Conservation (phyloP, 2,329 filamentous ascomycete genomes). For the Dactylellina sp. region DNA sequence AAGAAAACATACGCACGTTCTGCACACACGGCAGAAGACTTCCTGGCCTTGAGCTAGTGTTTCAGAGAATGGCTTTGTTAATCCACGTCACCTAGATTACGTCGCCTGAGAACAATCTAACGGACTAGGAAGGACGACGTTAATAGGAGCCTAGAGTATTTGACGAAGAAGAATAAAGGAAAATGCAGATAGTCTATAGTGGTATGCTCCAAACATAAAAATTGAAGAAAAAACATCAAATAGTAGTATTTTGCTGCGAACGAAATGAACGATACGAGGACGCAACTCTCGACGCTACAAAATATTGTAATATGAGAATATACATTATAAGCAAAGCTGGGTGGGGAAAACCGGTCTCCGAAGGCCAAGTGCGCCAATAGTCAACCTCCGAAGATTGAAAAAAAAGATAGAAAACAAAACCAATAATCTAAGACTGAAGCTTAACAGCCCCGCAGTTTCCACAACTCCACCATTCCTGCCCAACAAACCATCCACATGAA, state of each 20-base stretch:
- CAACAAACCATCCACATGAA: slow-evolving; percentile 48
- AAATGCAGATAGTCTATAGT: background rate
- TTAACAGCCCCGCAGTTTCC: slow-evolving; percentile 50
- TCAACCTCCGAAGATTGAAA: background rate
- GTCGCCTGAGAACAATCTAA: slow-evolving; percentile 5
- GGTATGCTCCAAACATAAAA: too few species aligned
- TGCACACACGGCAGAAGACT: background rate
- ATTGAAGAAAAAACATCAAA: background rate
- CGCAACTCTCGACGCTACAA: too few species aligned
- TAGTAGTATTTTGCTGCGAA: too few species aligned
- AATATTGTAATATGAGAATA: too few species aligned
- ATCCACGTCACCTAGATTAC: slow-evolving; percentile 46
- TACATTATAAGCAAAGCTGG: too few species aligned
- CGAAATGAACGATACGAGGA: too few species aligned
- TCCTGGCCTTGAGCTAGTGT: background rate
- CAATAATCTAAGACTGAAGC: slow-evolving; percentile 26
- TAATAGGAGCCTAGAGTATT: slow-evolving; percentile 10
- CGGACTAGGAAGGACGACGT: slow-evolving; percentile 31
- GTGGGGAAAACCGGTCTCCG: too few species aligned
- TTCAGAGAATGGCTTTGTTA: background rate
- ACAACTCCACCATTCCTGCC: slow-evolving; percentile 55
- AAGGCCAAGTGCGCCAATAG: too few species aligned
- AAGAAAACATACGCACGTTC: background rate
- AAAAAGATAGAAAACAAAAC: background rate
- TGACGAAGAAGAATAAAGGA: background rate